Base-by-base conservation (phyloP, 768 basidiomycete genomes). In the Fomitopsis pulvina region DNA sequence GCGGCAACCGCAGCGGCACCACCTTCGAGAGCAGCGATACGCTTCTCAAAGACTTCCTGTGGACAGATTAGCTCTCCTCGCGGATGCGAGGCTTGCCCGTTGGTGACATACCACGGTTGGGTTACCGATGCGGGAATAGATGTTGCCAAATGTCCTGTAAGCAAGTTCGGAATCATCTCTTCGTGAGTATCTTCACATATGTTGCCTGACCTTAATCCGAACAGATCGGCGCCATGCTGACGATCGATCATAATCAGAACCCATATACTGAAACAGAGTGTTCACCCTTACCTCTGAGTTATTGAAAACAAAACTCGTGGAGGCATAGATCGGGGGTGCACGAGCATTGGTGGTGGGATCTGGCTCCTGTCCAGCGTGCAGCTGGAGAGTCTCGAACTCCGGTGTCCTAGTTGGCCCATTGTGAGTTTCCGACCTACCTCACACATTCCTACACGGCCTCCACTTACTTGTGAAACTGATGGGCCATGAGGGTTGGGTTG, bases 311-410 rank as follows among this genome's bases (percentile, higher is more conserved):
- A 80, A 89, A 56, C 81, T 81, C 2, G 85, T 84, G 11, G 82
- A 70, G 0, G 85, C 79, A 51, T 88, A 89, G 61, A 92, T 87
- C 0, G 89, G 89, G 0, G 80, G 77, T 2, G 88, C 89, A 2
- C 88, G 77, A 3, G 89, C 83, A 52, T 83, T 80, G 0, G 83
- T 87, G 3, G 80, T 62, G 1, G 77, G 63, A 63, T 87, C 85
- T 10, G 77, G 76, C 12, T 66, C 67, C 54, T 88, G 82, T 1
- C 89, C 89, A 20, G 80, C 89, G 61, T 92, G 88, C 14, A 91
- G 72, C 66, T 88, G 86, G 42, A 90, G 71, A 2, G 87, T 90
- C 57, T 90, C 87, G 57, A 89, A 88, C 58, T 87, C 84, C 39
- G 85, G 84, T 28, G 60, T 62, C 52, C 72, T 74, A n/a, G n/a